Conservation (phyloP, 2,329 filamentous ascomycete genomes). For the Fusarium tuaranense region DNA sequence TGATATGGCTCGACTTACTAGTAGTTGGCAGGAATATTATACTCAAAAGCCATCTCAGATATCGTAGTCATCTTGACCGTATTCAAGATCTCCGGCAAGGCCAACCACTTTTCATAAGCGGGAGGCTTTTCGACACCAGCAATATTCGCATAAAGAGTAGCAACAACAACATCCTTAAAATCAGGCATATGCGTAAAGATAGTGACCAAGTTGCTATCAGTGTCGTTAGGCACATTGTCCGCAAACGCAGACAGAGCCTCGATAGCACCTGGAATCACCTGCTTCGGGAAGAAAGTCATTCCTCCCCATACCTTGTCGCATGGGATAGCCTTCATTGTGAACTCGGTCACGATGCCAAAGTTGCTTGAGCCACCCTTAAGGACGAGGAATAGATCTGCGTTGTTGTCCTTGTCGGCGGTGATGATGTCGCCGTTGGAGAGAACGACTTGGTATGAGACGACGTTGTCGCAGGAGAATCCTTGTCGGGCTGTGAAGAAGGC, state of each 20-base stretch:
- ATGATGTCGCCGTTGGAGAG: constrained; percentile 59
- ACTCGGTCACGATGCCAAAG: constrained; percentile 52
- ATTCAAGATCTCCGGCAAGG: constrained; percentile 26
- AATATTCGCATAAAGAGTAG: constrained; percentile 27
- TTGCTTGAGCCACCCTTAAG: constrained; percentile 58
- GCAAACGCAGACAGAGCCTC: constrained; percentile 11
- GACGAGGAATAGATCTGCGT: constrained; percentile 59
- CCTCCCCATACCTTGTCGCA: constrained; percentile 29
- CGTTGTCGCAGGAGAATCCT: constrained; percentile 62
- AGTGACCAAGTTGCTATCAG: constrained; percentile 21
- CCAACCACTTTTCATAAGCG: constrained; percentile 32
- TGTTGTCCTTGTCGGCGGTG: constrained; percentile 49
- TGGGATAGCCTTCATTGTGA: constrained; percentile 44
- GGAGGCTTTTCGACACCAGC: constrained; percentile 21
- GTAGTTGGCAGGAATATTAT: constrained; percentile 28
- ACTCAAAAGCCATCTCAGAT: constrained; percentile 29
- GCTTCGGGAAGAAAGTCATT: constrained; percentile 29
- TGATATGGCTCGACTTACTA: constrained; percentile 5
- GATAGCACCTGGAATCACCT: constrained; percentile 20
- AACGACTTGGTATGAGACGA: constrained; percentile 60
- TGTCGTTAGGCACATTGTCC: constrained; percentile 24
- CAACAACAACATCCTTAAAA: constrained; percentile 23
- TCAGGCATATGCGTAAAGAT: constrained; percentile 24
- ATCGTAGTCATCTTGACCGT: constrained; percentile 32
- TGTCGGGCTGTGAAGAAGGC: constrained; percentile 47